A percentile compares a stretch with the other conserved stretches of the same genome.
phyloP scores from a whole-genome alignment of 1,284 basidiomycete genomes.

The Peniophora sp. region DNA sequence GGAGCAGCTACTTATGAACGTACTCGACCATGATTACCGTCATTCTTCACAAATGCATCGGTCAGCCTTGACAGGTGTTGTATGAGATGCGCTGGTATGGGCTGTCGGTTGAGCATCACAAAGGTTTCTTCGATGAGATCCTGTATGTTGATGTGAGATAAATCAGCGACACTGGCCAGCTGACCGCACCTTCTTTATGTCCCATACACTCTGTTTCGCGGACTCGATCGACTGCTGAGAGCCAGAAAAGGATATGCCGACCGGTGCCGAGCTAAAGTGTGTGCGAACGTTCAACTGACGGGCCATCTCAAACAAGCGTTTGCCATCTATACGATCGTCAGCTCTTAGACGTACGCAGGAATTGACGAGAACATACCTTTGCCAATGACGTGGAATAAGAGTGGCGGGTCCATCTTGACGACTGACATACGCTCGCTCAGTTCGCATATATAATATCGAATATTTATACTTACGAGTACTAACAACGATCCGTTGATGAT shows the following conservation, averaged over 20 bases:
- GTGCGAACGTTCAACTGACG: neutral
- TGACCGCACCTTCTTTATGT: slow-evolving; percentile 27
- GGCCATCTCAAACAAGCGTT: neutral
- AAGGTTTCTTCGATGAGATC: slow-evolving; percentile 40
- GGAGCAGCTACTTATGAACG: no score
- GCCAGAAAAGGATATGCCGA: slow-evolving; percentile 26
- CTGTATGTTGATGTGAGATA: slow-evolving; percentile 22
- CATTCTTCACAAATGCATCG: slow-evolving; percentile 51
- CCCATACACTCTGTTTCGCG: slow-evolving; percentile 1
- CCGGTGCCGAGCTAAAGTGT: slow-evolving; percentile 28
- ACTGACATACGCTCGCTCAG: neutral
- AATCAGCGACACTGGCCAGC: neutral
- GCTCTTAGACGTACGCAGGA: neutral
- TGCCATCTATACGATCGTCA: neutral
- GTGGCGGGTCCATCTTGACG: slow-evolving; percentile 1
- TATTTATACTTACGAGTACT: slow-evolving; percentile 34
- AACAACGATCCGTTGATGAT: slow-evolving; percentile 45
- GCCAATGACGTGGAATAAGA: neutral
- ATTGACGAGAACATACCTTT: neutral
- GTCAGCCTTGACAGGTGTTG: slow-evolving; percentile 61
- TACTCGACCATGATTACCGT: slow-evolving; percentile 12
- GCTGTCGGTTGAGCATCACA: slow-evolving; percentile 35
- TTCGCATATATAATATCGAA: neutral
- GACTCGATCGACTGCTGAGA: slow-evolving; percentile 4
- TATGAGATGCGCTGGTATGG: slow-evolving; percentile 36